Base-by-base conservation (phyloP, 257 asterid genomes). In the Nicotiana noctiflora region DNA sequence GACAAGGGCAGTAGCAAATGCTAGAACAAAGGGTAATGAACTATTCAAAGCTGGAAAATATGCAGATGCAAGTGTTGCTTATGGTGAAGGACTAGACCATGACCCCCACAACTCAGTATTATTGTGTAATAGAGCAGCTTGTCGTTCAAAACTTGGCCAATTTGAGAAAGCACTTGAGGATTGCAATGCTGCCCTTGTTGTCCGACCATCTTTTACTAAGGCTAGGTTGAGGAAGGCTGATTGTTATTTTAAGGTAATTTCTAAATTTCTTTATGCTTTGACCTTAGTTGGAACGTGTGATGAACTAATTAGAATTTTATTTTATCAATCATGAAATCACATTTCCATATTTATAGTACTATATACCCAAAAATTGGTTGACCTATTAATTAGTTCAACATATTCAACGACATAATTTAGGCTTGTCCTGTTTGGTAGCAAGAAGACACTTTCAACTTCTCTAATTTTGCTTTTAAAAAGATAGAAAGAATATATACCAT, bases 111-210 rank as follows among this genome's bases (percentile, higher is more conserved):
- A 93, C 51, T 84, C 98, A 0, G 89, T 92, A 44, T 57, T 93
- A 86, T 79, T 93, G 81, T 89, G 94, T 76, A 93, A 92, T 76
- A 84, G 98, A 84, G 95, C 95, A 0, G 98, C 98, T 61, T 93
- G 95, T 76, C 76, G 86, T 18, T 78, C 92, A 19, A 93, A 90
- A 84, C 92, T 93, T 44, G 88, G 89, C 31, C 90, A 89, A 31
- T 89, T 83, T 79, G 93, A 90, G 34, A 85, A 86, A 53, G 94
- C 97, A 3, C 82, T 91, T 6, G 97, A 93, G 76, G 98, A 93
- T 78, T 92, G 97, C 81, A 90, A 75, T 51, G 80, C 93, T 5
- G 93, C 98, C 23, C 89, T 93, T 23, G 83, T 34, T 17, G 72
- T 86, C 18, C 90, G 97, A 4, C 91, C 97, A 13, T 85, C 82